phyloP scores from a whole-genome alignment of 345 rosid genomes.

The Heritiera littoralis region DNA sequence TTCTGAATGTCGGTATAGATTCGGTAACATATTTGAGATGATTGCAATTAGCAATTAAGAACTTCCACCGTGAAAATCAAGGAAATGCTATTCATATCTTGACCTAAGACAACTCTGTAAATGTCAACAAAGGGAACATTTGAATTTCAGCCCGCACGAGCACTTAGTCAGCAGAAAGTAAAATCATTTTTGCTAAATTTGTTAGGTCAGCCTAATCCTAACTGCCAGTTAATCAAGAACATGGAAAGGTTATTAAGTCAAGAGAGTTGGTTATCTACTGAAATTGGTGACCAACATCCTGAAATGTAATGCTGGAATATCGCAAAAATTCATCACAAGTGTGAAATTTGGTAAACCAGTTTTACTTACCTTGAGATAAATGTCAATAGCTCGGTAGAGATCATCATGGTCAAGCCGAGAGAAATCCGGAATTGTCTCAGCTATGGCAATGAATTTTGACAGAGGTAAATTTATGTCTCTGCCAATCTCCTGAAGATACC shows the following conservation, averaged over 20 bases:
- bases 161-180: constrained; percentile 1
- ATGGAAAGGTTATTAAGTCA: constrained; percentile 40
- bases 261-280: constrained; percentile 54
- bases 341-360: constrained; percentile 14
- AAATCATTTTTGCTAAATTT: constrained; percentile 21
- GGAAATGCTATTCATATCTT: constrained; percentile 12
- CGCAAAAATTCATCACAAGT: constrained; percentile 11
- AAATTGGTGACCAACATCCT: constrained; percentile 38
- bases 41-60: background rate
- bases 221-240: constrained; percentile 27
- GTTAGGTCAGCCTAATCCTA: constrained; percentile 38
- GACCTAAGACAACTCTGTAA: background rate
- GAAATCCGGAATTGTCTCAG: constrained; percentile 81
- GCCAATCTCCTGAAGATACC: constrained; percentile 80
- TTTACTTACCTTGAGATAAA: constrained; percentile 85
- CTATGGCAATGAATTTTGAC: constrained; percentile 71
- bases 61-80: background rate
- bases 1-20: background rate
- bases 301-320: constrained; percentile 28
- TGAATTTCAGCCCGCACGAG: constrained; percentile 2
- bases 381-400: constrained; percentile 92
- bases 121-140: constrained; percentile 18
- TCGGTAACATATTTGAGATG: background rate
- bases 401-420: constrained; percentile 90
- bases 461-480: constrained; percentile 71